Evolutionary conservation across 2,329 filamentous ascomycete genomes (phyloP).

Genomic region (Ramichloridium luteum): DNA sequence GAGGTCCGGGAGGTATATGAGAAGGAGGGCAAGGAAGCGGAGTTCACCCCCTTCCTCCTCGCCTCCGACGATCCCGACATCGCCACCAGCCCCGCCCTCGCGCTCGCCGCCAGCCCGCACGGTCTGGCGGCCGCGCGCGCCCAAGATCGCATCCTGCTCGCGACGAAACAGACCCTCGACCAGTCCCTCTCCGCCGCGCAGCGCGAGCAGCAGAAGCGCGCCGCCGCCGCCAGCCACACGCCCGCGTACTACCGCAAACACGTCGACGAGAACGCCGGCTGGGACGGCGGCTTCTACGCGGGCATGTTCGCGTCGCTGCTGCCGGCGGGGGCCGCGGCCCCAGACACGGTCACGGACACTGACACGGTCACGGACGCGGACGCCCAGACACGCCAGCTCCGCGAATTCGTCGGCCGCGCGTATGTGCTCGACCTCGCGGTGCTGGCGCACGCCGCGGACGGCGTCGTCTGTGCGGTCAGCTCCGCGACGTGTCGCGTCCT

Average conservation of each 20-base stretch:
- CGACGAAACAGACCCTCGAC: conserved; percentile 46
- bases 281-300: conserved; percentile 79
- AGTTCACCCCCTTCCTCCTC: conserved; percentile 38
- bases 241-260: conserved; percentile 47
- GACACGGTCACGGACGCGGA: too few relatives aligned
- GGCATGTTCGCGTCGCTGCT: conserved; percentile 74
- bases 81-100: conserved; percentile 54
- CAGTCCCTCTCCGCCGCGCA: conserved; percentile 20
- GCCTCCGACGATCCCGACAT: conserved; percentile 75
- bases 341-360: conserved; percentile 18
- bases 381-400: conserved; percentile 48
- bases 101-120: conserved; percentile 26
- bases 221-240: conserved; percentile 20
- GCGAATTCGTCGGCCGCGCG: conserved; percentile 64
- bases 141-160: conserved; percentile 65
- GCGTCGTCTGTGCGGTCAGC: conserved; percentile 64
- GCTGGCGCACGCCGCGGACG: conserved; percentile 52
- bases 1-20: too few relatives aligned
- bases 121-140: conserved; percentile 37
- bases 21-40: conserved; percentile 50
- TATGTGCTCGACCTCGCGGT: conserved; percentile 74
- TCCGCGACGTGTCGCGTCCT: conserved; percentile 55
- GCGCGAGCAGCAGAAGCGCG: conserved; percentile 21
- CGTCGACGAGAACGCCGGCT: conserved; percentile 65
- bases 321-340: conserved; percentile 6